Evolutionary conservation across 2,329 filamentous ascomycete species (phyloP).

Genomic region (Colletotrichum sp.): DNA sequence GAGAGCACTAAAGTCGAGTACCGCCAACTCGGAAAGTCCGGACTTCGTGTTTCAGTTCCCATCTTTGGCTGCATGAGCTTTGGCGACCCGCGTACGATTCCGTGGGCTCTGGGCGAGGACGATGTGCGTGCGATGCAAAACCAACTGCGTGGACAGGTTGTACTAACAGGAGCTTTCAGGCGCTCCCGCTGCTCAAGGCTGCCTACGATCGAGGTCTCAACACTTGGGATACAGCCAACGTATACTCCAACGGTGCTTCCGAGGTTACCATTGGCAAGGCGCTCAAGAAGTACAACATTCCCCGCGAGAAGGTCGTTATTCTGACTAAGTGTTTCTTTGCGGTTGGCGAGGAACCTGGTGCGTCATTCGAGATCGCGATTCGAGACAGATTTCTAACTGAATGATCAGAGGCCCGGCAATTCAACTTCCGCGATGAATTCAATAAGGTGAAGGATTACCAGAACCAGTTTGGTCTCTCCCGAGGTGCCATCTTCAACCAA

Average conservation of each 20-base stretch:
- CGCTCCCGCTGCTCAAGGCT: conserved; percentile 64
- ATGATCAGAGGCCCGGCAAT: conserved; percentile 19
- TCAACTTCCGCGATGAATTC: conserved; percentile 25
- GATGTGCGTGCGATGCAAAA: conserved; percentile 29
- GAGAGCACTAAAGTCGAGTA: conserved; percentile 50
- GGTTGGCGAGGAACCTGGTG: conserved; percentile 50
- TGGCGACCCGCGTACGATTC: conserved; percentile 54
- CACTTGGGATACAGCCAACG: conserved; percentile 60
- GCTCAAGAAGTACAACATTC: conserved; percentile 63
- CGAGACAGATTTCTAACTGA: fast-evolving
- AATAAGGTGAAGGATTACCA: conserved; percentile 31
- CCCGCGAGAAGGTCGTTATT: conserved; percentile 61
- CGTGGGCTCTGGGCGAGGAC: conserved; percentile 64
- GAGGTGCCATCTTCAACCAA: conserved; percentile 69
- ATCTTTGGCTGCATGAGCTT: conserved; percentile 71
- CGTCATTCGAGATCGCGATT: conserved; percentile 16
- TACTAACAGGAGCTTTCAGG: conserved; percentile 25
- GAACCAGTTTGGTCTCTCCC: conserved; percentile 54
- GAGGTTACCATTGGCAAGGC: conserved; percentile 63
- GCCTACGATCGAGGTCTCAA: conserved; percentile 69
- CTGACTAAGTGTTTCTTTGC: conserved; percentile 59
- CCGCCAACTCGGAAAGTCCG: conserved; percentile 62
- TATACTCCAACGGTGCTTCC: conserved; percentile 61
- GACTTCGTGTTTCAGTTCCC: conserved; percentile 66
- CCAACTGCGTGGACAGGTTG: not conserved